Conservation (phyloP, 495 filamentous ascomycete species). For the Polyplosphaeria fusca region DNA sequence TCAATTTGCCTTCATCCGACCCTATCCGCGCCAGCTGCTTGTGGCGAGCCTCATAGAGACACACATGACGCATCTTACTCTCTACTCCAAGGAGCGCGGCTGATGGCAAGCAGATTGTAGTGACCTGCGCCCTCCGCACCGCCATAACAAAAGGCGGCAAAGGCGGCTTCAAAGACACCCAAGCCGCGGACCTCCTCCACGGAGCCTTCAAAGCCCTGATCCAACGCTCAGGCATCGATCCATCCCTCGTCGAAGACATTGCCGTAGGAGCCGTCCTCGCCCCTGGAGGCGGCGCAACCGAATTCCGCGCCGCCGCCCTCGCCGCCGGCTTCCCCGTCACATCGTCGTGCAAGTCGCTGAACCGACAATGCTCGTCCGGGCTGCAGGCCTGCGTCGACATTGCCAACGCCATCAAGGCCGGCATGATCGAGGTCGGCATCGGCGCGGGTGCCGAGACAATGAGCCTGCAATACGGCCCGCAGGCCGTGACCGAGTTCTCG, state of each 20-base stretch:
- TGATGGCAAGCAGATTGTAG: slow-evolving; percentile 81
- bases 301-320: slow-evolving; percentile 89
- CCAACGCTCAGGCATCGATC: slow-evolving; percentile 80
- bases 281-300: slow-evolving; percentile 91
- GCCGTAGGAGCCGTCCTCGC: slow-evolving; percentile 87
- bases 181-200: slow-evolving; percentile 77
- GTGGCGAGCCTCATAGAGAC: no score
- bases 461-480: slow-evolving; percentile 88
- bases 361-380: slow-evolving; percentile 87
- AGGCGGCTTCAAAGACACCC: slow-evolving; percentile 93
- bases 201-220: slow-evolving; percentile 79
- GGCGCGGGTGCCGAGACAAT: slow-evolving; percentile 98
- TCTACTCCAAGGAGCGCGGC: no score
- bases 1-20: no score
- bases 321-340: slow-evolving; percentile 87
- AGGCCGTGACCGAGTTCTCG: slow-evolving; percentile 89
- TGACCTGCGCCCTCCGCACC: slow-evolving; percentile 89
- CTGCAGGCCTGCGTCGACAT: slow-evolving; percentile 89
- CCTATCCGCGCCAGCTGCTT: no score
- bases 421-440: slow-evolving; percentile 94
- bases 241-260: slow-evolving; percentile 81
- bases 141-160: slow-evolving; percentile 89
- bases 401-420: slow-evolving; percentile 80
- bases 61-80: no score
- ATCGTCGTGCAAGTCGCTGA: slow-evolving; percentile 77